Percentiles rank a stretch among this genome's conserved stretches.
Evolutionary conservation across 1,139 yeast species (phyloP).

Genomic region (Sugiyamaella sp.): DNA sequence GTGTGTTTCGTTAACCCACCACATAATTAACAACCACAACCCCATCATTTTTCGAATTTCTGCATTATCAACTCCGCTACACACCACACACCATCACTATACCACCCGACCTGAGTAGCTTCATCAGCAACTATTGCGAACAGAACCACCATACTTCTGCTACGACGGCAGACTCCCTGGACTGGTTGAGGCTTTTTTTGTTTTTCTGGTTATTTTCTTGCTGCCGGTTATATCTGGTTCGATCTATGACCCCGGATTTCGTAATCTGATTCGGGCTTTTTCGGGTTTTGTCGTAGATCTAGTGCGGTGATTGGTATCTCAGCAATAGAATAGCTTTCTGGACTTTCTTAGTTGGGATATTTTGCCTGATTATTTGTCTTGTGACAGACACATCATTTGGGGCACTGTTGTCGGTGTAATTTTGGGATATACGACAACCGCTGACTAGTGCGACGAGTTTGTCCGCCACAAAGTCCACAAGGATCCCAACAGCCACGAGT

Average conservation of each 20-base stretch:
- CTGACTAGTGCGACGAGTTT: too few species aligned
- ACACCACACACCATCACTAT: too few species aligned
- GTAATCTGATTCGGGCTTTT: conserved; percentile 1
- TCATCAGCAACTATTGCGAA: not conserved
- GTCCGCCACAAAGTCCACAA: too few species aligned
- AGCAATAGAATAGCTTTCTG: not conserved
- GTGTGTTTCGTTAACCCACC: not conserved
- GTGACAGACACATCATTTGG: too few species aligned
- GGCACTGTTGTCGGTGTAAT: too few species aligned
- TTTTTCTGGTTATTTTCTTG: not conserved
- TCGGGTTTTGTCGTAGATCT: not conserved
- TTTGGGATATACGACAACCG: too few species aligned
- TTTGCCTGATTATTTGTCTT: too few species aligned
- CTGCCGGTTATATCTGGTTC: not conserved
- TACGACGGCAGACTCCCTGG: too few species aligned
- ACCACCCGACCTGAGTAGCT: not conserved
- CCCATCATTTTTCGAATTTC: not conserved
- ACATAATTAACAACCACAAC: conserved; percentile 1
- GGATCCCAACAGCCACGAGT: too few species aligned
- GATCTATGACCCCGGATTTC: conserved; percentile 3
- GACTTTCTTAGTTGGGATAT: not conserved
- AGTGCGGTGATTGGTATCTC: not conserved
- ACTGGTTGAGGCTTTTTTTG: too few species aligned
- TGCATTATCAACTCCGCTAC: conserved; percentile 1
- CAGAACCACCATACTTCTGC: too few species aligned